Evolutionary conservation across 2,329 filamentous ascomycete species (phyloP), one percentile per base, ranked within the genome.

Genomic region (Hypoxylon sp.): DNA sequence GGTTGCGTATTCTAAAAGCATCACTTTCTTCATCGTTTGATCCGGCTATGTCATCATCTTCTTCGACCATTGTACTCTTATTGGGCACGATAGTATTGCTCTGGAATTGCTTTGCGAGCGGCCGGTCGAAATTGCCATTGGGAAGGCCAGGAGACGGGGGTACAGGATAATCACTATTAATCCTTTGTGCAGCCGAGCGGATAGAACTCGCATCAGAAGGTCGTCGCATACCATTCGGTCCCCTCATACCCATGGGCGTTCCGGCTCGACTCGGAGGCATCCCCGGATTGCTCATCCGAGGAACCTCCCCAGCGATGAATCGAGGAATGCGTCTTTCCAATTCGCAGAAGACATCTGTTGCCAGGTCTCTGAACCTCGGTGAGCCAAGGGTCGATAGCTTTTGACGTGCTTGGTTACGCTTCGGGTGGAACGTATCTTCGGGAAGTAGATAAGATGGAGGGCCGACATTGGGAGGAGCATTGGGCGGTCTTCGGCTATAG

Each of bases 1-100:
- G 75, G 52, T 76, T 78, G 59, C 90, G 88, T 42, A 91, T 76
- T 14, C 86, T 87, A 78, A 92, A 92, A 2, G 88, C 86, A 76
- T 90, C 88, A 60, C 85, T 88, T 60, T 91, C 86, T 54, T 85
- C 85, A 71, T 86, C 83, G 67, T 90, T 77, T 53, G 87, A 88
- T 14, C 87, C 86, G 19, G 81, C 82, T 19, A 84, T 86, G 71
- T 93, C 93, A 73, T 97, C 94, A 72, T 97, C 94, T 78, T 98
- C 96, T 79, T 99, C 96, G 1, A 98, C 90, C 91, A 98, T 94
- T 0, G 93, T 98, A 76, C 95, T 97, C 82, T 98, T 99, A 78
- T 98, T 98, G 0, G 96, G 96, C 33, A 98, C 92, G 75, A 98
- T 97, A 0, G 94, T 98, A 78, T 97, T 98, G 78, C 92, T 95